Evolutionary conservation across 169 alveolate genomes (phyloP).

Genomic region (Plasmodium cynomolgi): DNA sequence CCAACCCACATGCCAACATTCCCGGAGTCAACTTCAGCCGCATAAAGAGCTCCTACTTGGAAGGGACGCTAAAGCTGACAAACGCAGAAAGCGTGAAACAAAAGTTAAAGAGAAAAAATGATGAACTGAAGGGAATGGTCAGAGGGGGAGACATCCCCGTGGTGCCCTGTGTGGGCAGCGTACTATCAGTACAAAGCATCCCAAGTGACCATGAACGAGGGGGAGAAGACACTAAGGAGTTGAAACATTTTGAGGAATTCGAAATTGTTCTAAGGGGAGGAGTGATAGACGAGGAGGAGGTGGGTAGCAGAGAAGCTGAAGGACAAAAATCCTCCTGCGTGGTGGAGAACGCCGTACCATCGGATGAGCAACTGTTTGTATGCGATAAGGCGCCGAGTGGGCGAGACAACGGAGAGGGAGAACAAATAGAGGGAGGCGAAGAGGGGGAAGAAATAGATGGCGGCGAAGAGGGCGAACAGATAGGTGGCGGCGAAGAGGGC

Average conservation of each 20-base stretch:
- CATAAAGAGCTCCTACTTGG: constrained; percentile 54
- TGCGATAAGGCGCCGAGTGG: neutral
- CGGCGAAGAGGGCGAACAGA: constrained; percentile 10
- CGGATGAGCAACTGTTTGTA: neutral
- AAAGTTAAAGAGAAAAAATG: constrained; percentile 3
- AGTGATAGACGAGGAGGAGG: neutral
- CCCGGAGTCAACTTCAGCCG: constrained; percentile 5
- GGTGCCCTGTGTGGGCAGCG: neutral
- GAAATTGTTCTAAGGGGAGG: constrained; percentile 18
- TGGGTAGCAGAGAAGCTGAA: neutral
- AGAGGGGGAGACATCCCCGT: neutral
- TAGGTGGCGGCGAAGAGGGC: neutral
- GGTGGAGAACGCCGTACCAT: neutral
- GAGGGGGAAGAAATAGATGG: constrained; percentile 17
- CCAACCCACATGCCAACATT: neutral
- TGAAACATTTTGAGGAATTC: neutral
- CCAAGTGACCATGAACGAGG: neutral
- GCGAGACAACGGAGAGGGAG: neutral
- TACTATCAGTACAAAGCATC: neutral
- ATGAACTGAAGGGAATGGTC: neutral
- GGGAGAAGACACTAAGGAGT: neutral
- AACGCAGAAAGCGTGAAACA: neutral
- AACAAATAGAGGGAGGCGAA: neutral
- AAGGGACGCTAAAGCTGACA: constrained; percentile 26
- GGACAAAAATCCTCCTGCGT: neutral